phyloP scores from a whole-genome alignment of 331 rosid species.

The Cydonia oblonga region DNA sequence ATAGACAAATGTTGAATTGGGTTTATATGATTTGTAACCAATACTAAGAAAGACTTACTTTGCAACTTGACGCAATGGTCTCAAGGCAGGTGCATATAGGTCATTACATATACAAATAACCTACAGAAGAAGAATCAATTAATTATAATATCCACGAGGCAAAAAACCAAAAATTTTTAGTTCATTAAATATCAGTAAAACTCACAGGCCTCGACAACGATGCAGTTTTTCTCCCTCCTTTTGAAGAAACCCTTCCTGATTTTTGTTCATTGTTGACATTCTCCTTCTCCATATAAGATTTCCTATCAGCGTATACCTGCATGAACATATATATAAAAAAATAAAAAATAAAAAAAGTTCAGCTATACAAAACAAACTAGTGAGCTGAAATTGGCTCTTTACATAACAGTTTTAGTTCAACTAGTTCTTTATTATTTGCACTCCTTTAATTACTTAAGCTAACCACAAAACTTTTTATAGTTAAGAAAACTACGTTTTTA shows the following conservation, averaged over 20 bases:
- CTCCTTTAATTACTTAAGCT: background rate
- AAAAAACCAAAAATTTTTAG: conserved; percentile 6
- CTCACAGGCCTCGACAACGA: conserved; percentile 83
- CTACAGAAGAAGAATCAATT: conserved; percentile 33
- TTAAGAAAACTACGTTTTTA: background rate
- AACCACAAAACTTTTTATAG: background rate
- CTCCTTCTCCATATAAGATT: conserved; percentile 47
- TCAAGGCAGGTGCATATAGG: conserved; percentile 82
- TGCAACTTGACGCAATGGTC: conserved; percentile 83
- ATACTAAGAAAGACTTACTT: conserved; percentile 52
- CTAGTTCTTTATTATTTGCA: background rate
- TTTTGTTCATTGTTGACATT: conserved; percentile 41
- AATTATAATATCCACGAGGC: background rate
- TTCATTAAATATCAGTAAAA: conserved; percentile 20
- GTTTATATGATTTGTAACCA: conserved; percentile 8
- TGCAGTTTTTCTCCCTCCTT: conserved; percentile 49
- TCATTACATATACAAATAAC: conserved; percentile 97
- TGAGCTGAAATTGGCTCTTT: background rate
- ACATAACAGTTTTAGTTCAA: background rate
- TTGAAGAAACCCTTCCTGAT: conserved; percentile 37
- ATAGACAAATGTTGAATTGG: background rate
- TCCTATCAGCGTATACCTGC: conserved; percentile 66
- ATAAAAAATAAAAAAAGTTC: background rate
- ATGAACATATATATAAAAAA: conserved; percentile 5
- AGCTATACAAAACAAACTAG: background rate